phyloP scores from a whole-genome alignment of 2,329 filamentous ascomycete species.

The Penicillium sp. region DNA sequence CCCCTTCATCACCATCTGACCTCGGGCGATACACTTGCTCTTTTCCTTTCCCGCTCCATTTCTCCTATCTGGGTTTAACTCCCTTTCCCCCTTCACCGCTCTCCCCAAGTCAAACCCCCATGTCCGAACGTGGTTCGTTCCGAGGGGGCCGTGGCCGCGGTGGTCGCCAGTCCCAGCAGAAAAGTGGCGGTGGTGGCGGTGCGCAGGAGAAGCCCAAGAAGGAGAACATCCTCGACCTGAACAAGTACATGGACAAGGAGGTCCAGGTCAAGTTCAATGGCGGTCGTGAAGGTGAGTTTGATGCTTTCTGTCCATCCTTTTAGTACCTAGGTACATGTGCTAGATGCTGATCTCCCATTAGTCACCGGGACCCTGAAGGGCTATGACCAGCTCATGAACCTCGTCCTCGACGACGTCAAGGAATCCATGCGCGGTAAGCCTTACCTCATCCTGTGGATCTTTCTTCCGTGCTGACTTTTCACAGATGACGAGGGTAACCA shows the following conservation, averaged over 20 bases:
- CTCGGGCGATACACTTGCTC: not conserved
- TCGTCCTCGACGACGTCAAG: slow-evolving; percentile 91
- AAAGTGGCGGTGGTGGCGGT: slow-evolving; percentile 50
- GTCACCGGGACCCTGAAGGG: slow-evolving; percentile 89
- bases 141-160: slow-evolving; percentile 20
- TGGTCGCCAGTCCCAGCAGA: slow-evolving; percentile 37
- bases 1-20: slow-evolving; percentile 1
- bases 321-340: not conserved
- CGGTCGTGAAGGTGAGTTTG: slow-evolving; percentile 46
- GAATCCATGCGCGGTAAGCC: slow-evolving; percentile 79
- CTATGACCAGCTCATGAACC: slow-evolving; percentile 96
- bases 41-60: slow-evolving; percentile 3
- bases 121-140: slow-evolving; percentile 27
- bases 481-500: slow-evolving; percentile 92
- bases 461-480: slow-evolving; percentile 16
- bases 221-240: slow-evolving; percentile 94
- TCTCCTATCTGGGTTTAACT: slow-evolving; percentile 8
- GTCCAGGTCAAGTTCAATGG: slow-evolving; percentile 97
- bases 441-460: not conserved
- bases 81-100: slow-evolving; percentile 55
- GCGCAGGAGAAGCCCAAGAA: slow-evolving; percentile 82
- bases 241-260: slow-evolving; percentile 95
- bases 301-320: not conserved
- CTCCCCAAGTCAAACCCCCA: slow-evolving; percentile 50
- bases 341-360: slow-evolving; percentile 38